A percentile compares a stretch with the other conserved stretches of the same genome.
phyloP scores from a whole-genome alignment of 495 filamentous ascomycete species.

The Tuber umbilicatum region DNA sequence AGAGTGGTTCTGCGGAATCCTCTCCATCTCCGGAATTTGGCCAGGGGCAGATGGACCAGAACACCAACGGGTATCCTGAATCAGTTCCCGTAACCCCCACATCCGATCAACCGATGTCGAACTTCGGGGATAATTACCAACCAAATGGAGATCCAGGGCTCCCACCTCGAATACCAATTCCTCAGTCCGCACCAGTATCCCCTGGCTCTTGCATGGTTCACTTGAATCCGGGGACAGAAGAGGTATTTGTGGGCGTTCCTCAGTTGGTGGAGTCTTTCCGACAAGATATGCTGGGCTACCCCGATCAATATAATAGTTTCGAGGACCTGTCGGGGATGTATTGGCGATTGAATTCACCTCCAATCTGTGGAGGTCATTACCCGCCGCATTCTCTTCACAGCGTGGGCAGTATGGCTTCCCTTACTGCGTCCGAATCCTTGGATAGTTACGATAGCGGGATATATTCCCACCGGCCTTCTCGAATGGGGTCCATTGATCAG shows the following conservation, averaged over 20 bases:
- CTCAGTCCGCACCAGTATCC: slow-evolving; percentile 36
- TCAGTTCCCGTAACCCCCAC: slow-evolving; percentile 40
- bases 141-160: slow-evolving; percentile 23
- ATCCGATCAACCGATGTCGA: slow-evolving; percentile 23
- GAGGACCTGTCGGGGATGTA: slow-evolving; percentile 36
- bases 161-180: slow-evolving; percentile 19
- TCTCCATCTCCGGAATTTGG: slow-evolving; percentile 38
- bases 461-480: slow-evolving; percentile 36
- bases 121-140: slow-evolving; percentile 32
- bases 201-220: slow-evolving; percentile 37
- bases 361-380: slow-evolving; percentile 28
- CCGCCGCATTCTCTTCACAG: slow-evolving; percentile 23
- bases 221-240: slow-evolving; percentile 33
- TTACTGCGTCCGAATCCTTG: slow-evolving; percentile 27
- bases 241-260: slow-evolving; percentile 23
- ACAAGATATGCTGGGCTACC: slow-evolving; percentile 18
- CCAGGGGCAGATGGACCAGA: slow-evolving; percentile 26
- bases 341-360: slow-evolving; percentile 35
- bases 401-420: slow-evolving; percentile 13
- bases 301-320: slow-evolving; percentile 7
- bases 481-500: slow-evolving; percentile 40
- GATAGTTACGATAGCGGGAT: slow-evolving; percentile 33
- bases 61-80: slow-evolving; percentile 27
- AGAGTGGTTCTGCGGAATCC: slow-evolving; percentile 37
- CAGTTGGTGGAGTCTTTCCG: slow-evolving; percentile 24